Evolutionary conservation across 2,329 filamentous ascomycete genomes (phyloP).

Genomic region (Cladophialophora psammophila): DNA sequence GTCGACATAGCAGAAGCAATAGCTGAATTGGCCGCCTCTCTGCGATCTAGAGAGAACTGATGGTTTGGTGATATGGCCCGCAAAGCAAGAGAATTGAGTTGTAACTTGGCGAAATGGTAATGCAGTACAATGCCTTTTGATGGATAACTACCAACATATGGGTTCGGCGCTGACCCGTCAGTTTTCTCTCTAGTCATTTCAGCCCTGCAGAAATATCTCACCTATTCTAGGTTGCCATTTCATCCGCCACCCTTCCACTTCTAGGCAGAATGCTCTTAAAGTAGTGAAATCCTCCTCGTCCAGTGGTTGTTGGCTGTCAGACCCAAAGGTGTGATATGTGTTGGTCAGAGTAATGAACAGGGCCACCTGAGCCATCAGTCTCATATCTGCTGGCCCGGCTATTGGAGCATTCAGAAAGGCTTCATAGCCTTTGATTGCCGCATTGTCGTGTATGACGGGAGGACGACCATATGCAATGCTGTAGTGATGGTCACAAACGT

Average conservation of each 20-base stretch:
- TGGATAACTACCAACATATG: constrained; percentile 57
- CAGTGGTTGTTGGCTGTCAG: constrained; percentile 61
- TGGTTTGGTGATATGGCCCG: constrained; percentile 49
- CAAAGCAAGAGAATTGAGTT: constrained; percentile 55
- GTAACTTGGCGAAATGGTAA: constrained; percentile 61
- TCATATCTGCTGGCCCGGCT: constrained; percentile 61
- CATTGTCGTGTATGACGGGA: constrained; percentile 65
- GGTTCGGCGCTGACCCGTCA: constrained; percentile 48
- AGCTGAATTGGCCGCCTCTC: constrained; percentile 54
- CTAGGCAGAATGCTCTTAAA: constrained; percentile 52
- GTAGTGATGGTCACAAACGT: constrained; percentile 71
- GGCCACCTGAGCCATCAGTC: constrained; percentile 64
- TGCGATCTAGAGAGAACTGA: constrained; percentile 53
- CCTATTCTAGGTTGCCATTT: constrained; percentile 54
- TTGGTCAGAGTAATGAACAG: constrained; percentile 64
- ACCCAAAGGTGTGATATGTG: constrained; percentile 63
- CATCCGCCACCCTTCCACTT: constrained; percentile 60
- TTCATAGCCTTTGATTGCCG: constrained; percentile 64
- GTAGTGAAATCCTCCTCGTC: constrained; percentile 61
- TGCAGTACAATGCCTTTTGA: constrained; percentile 60
- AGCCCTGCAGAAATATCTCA: background rate
- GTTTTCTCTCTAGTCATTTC: background rate
- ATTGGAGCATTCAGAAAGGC: constrained; percentile 59
- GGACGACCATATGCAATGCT: constrained; percentile 67
- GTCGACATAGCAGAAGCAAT: constrained; percentile 57